Percentiles rank a stretch among this genome's conserved stretches.
Conservation (phyloP, 1,284 basidiomycete species). For the Polyporus tsugae region DNA sequence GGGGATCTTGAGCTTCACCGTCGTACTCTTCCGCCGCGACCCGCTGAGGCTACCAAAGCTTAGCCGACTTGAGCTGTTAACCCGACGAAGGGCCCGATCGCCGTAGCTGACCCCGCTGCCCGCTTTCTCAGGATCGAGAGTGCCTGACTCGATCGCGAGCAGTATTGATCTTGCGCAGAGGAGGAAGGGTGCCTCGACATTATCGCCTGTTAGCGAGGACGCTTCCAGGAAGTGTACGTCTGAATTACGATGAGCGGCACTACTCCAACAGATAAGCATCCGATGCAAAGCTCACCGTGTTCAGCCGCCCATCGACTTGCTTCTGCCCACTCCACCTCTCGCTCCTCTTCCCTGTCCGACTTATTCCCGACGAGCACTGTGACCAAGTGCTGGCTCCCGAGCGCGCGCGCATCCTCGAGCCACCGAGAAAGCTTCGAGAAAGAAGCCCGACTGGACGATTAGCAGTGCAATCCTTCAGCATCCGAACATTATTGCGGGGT, state of each 20-base stretch:
- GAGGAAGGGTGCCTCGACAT: slow-evolving; percentile 93
- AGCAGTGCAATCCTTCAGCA: slow-evolving; percentile 23
- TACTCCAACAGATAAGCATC: slow-evolving; percentile 6
- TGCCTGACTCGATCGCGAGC: slow-evolving; percentile 92
- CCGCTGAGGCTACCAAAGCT: slow-evolving; percentile 82
- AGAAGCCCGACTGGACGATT: slow-evolving; percentile 69
- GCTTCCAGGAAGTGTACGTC: slow-evolving; percentile 94
- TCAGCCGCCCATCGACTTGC: slow-evolving; percentile 95
- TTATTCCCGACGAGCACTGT: slow-evolving; percentile 96
- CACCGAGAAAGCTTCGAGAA: slow-evolving; percentile 86
- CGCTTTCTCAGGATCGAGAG: slow-evolving; percentile 91
- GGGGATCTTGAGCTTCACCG: slow-evolving; percentile 65
- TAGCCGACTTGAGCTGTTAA: slow-evolving; percentile 83
- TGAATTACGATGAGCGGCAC: slow-evolving; percentile 43
- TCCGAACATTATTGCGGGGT: slow-evolving; percentile 11
- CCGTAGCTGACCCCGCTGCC: slow-evolving; percentile 97
- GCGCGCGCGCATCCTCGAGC: slow-evolving; percentile 90
- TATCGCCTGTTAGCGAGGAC: slow-evolving; percentile 92
- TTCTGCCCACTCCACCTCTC: slow-evolving; percentile 95
- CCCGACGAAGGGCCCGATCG: slow-evolving; percentile 88
- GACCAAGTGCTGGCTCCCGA: slow-evolving; percentile 90
- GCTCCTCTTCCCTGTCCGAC: slow-evolving; percentile 91
- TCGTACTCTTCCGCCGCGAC: slow-evolving; percentile 59
- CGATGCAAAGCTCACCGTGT: slow-evolving; percentile 68
- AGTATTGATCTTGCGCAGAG: slow-evolving; percentile 91